Evolutionary conservation across 129 eudicot species (phyloP), one percentile per base, ranked within the genome.

Genomic region (Tagetes patula): DNA sequence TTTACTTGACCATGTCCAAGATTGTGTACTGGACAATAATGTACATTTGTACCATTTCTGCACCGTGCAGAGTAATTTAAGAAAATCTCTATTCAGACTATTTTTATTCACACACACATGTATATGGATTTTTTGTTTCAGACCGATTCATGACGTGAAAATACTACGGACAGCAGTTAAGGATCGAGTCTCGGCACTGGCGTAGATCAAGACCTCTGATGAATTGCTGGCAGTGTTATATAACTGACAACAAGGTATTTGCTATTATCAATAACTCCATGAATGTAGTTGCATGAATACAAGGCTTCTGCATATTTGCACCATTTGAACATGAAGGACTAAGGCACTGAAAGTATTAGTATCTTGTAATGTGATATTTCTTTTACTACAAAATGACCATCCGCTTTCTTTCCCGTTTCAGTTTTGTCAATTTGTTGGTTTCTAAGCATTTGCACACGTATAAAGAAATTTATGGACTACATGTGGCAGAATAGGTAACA

Each of bases 111-210:
- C 33, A 54, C 43, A 7, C 30, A 36, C 27, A 20, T 20, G 27
- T 20, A 20, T 20, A 20, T 20, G 1, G 8, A 46, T 79, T 60
- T 36, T 72, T 53, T 43, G 41, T 46, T 74, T 45, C 87, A 89
- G 96, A 75, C 96, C 96, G 9, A 67, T 86, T 74, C 96, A 89
- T 76, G 92, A 86, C 8, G 92, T 89, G 96, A 89, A 84, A 81
- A 84, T 89, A 67, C 83, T 84, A 20, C 84, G 89, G 40, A 79
- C 92, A 8, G 6, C 62, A 12, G 96, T 89, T 75, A 84, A 75
- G 82, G 89, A 84, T 76, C 84, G 82, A 86, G 38, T 14, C 34
- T 63, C 14, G 33, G 47, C n/a, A 41, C 62, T 59, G 12, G 49
- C 13, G 7, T 10, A 47, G 64, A 70, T 59, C 37, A 77, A 67